A percentile compares a stretch with the other conserved stretches of the same genome.
Conservation (phyloP, 345 rosid genomes). For the Populus tremula region DNA sequence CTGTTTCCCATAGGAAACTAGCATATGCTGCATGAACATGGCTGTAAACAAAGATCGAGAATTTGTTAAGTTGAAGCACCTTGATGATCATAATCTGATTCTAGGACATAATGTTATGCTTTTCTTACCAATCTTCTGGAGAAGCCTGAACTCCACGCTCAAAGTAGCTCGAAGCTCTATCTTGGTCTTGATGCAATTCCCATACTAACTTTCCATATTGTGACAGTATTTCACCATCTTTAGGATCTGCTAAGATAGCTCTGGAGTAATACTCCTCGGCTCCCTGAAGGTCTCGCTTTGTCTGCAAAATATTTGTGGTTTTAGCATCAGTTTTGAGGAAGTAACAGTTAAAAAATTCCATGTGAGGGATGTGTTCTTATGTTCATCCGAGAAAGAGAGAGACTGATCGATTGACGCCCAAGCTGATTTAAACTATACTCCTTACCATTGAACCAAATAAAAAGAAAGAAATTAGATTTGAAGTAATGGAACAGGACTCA, state of each 20-base stretch:
- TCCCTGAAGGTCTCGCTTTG: constrained; percentile 35
- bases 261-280: constrained; percentile 54
- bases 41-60: constrained; percentile 25
- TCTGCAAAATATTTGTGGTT: constrained; percentile 26
- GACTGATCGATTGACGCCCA: no score
- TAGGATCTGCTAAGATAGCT: constrained; percentile 53
- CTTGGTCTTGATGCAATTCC: constrained; percentile 44
- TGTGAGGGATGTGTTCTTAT: no score
- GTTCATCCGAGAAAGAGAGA: no score
- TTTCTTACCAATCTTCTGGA: constrained; percentile 44
- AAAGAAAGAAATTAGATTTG: not conserved
- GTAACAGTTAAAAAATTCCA: not conserved
- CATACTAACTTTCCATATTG: constrained; percentile 49
- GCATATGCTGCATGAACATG: constrained; percentile 69
- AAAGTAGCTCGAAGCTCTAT: constrained; percentile 42
- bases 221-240: constrained; percentile 49
- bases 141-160: constrained; percentile 52
- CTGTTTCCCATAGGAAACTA: constrained; percentile 55
- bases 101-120: no score
- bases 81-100: not conserved
- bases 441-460: no score
- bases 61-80: not conserved
- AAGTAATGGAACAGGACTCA: constrained; percentile 11
- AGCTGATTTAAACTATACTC: no score
- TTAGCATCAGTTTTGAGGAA: not conserved